A percentile compares a stretch with the other conserved stretches of the same genome.
Conservation (phyloP, 2,329 filamentous ascomycete genomes). For the Phoma herbarum region DNA sequence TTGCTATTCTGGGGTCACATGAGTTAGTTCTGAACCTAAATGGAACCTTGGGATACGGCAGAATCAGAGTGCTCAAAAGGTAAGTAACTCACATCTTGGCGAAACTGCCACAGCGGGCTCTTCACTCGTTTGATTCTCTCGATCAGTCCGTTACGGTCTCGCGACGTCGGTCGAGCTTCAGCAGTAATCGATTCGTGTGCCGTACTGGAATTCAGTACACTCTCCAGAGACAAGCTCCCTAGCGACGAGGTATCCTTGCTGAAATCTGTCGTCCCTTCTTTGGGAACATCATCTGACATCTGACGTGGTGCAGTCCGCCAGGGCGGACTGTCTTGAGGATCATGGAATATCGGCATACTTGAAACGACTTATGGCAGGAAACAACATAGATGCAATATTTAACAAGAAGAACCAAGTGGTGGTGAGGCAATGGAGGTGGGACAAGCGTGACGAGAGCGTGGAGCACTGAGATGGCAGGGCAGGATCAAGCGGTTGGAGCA, state of each 20-base stretch:
- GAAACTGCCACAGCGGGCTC: constrained; percentile 74
- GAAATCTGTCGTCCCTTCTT: constrained; percentile 25
- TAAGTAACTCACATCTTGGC: constrained; percentile 60
- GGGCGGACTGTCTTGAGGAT: constrained; percentile 43
- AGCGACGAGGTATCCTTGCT: constrained; percentile 20
- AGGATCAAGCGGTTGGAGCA: constrained; percentile 45
- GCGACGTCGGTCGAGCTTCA: constrained; percentile 34
- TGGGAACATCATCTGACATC: constrained; percentile 25
- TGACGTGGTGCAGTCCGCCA: constrained; percentile 29
- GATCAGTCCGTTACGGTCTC: constrained; percentile 80
- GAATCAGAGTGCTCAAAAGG: background rate
- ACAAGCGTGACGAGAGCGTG: constrained; percentile 24
- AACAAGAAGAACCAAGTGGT: constrained; percentile 1
- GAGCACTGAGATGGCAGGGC: constrained; percentile 36
- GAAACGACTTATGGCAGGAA: constrained; percentile 24
- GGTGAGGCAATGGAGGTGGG: constrained; percentile 9
- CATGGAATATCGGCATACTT: constrained; percentile 54
- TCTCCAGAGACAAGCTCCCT: constrained; percentile 19
- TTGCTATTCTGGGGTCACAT: constrained; percentile 27
- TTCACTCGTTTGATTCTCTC: constrained; percentile 82
- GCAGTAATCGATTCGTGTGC: constrained; percentile 31
- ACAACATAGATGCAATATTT: constrained; percentile 39
- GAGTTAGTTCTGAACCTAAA: constrained; percentile 26
- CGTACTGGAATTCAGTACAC: constrained; percentile 10
- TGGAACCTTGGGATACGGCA: background rate